phyloP scores from a whole-genome alignment of 225 moss, liverwort and hornwort species.

The Sphagnum tenellum region DNA sequence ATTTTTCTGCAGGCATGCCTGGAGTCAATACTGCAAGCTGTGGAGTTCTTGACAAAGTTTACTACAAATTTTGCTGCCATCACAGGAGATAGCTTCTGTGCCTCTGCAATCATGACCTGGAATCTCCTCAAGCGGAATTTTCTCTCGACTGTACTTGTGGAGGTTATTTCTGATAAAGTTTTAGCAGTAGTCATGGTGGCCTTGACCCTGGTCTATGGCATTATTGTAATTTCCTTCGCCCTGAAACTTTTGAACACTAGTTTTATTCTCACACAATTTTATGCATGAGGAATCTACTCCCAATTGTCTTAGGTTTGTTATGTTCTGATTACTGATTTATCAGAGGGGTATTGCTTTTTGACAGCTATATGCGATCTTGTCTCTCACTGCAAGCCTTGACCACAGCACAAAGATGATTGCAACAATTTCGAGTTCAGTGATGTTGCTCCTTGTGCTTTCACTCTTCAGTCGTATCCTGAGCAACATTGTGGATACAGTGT shows the following conservation, averaged over 20 bases:
- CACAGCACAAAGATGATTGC: constrained; percentile 21
- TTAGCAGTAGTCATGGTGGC: constrained; percentile 42
- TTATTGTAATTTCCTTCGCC: constrained; percentile 33
- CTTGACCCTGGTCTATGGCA: constrained; percentile 40
- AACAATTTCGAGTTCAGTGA: constrained; percentile 17
- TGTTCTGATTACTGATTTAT: neutral
- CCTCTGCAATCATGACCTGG: constrained; percentile 53
- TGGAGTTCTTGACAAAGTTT: constrained; percentile 72
- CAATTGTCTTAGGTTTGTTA: neutral
- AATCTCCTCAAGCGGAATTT: constrained; percentile 60
- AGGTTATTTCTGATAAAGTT: constrained; percentile 56
- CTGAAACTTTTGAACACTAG: neutral
- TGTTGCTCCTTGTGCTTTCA: constrained; percentile 36
- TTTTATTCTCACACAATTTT: neutral
- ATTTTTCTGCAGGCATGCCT: constrained; percentile 58
- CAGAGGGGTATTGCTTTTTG: neutral
- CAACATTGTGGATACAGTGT: constrained; percentile 72
- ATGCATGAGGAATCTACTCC: neutral
- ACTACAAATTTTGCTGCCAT: constrained; percentile 88
- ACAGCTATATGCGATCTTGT: constrained; percentile 57
- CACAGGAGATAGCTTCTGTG: constrained; percentile 70
- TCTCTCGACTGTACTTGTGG: constrained; percentile 72
- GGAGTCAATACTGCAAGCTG: constrained; percentile 44
- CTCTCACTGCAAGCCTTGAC: constrained; percentile 24
- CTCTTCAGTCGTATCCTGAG: constrained; percentile 43